Conservation (phyloP, 2,329 filamentous ascomycete species). For the Orbilia blumenaviensis region DNA sequence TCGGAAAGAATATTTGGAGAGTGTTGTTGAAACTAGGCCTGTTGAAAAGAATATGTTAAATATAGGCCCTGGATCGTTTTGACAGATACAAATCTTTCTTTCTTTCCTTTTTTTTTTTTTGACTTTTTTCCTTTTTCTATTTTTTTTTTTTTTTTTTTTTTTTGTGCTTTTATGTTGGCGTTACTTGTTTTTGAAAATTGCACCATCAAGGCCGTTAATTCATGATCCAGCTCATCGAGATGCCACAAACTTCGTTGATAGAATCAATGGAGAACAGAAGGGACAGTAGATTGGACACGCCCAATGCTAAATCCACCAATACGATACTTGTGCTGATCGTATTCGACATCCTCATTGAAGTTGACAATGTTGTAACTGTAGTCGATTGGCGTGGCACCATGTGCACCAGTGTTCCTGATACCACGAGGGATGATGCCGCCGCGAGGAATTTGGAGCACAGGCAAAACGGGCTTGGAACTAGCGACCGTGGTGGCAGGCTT, state of each 20-base stretch:
- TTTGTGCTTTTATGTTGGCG: background rate
- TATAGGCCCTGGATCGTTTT: too few relatives aligned
- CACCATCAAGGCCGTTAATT: background rate
- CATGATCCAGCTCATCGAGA: background rate
- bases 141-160: background rate
- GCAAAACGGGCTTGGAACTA: background rate
- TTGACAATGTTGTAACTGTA: slow-evolving; percentile 9
- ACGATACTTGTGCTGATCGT: slow-evolving; percentile 20
- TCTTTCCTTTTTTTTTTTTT: too few relatives aligned
- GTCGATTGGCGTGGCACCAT: background rate
- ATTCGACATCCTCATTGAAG: background rate
- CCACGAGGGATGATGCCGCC: background rate
- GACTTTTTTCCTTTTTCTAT: too few relatives aligned
- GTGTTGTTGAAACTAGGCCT: too few relatives aligned
- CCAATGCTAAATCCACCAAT: background rate
- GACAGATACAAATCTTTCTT: too few relatives aligned
- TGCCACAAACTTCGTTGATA: background rate
- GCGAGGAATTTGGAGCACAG: slow-evolving; percentile 10
- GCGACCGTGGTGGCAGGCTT: background rate
- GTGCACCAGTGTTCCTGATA: background rate
- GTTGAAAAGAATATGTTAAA: background rate
- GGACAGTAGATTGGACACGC: slow-evolving; percentile 2
- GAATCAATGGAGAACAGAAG: background rate
- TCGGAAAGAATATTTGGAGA: too few relatives aligned
- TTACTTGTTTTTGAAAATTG: background rate